Evolutionary conservation across 495 filamentous ascomycete genomes (phyloP).

Genomic region (Talaromyces thailandensis): DNA sequence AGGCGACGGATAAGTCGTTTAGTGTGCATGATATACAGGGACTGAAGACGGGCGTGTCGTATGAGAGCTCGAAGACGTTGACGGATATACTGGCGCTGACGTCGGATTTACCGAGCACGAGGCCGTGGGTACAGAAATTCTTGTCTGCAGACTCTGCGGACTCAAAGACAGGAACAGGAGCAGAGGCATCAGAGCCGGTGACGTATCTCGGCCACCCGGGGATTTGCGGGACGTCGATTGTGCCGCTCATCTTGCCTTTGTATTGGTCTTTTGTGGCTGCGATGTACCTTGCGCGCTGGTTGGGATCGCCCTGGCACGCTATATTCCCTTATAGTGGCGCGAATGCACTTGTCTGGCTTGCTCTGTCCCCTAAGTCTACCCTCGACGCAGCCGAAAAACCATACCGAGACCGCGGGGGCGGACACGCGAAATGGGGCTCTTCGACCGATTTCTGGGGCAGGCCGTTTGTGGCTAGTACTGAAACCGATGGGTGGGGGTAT

Average conservation of each 20-base stretch:
- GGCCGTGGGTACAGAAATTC: constrained; percentile 45
- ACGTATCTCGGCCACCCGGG: constrained; percentile 82
- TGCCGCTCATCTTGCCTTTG: constrained; percentile 59
- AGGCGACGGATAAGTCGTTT: constrained; percentile 51
- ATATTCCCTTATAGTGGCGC: constrained; percentile 70
- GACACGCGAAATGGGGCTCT: constrained; percentile 75
- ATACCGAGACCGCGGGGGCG: constrained; percentile 32
- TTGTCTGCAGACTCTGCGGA: constrained; percentile 30
- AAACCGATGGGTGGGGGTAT: constrained; percentile 80
- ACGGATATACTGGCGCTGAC: constrained; percentile 78
- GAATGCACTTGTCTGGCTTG: constrained; percentile 65
- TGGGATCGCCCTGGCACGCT: constrained; percentile 84
- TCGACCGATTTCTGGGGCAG: constrained; percentile 48
- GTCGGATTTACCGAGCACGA: constrained; percentile 53
- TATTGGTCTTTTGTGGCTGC: constrained; percentile 51
- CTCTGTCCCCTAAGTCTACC: constrained; percentile 54
- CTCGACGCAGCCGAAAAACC: constrained; percentile 53
- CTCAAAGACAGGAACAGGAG: constrained; percentile 7
- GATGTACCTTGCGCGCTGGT: constrained; percentile 65
- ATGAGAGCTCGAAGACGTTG: constrained; percentile 79
- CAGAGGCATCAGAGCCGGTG: constrained; percentile 29
- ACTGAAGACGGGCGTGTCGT: constrained; percentile 49
- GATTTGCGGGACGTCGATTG: constrained; percentile 69
- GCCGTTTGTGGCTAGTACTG: constrained; percentile 54
- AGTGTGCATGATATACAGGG: constrained; percentile 67